Base-by-base conservation (phyloP, 192 early-diverging fungal species). In the Coemansia sp. region DNA sequence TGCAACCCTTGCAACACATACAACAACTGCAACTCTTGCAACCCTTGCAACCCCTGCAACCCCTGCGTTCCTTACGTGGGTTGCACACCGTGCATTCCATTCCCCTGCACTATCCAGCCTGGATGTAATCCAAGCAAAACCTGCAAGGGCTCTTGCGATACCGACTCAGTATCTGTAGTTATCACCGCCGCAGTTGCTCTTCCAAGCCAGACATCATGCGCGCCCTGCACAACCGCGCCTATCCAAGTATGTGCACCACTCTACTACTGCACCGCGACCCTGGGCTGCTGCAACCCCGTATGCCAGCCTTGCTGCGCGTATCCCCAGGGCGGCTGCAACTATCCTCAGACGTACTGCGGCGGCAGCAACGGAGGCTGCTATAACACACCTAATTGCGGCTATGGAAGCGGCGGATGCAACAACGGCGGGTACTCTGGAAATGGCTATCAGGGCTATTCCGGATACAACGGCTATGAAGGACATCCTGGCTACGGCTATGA, bases 131-230 rank as follows among this genome's bases (percentile, higher is more conserved):
- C 34, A 32, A 39, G 4, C 55, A 29, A 36, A 9, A 36, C 18
- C 28, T 36, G 55, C 55, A 29, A 56, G 8, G 19, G 35, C 6
- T 32, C 23, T 3, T 56, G 32, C 34, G 34, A 39, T 18, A 36
- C 19, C 19, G 55, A 56, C 34, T 20, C 32, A 11, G 55, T 56
- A 16, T 56, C 34, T 4, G 34, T 56, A 1, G 34, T 56, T 19
- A 39, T 56, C 19, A 56, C 32, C 8, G 55, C 55, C 18, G 34
- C 29, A 19, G 34, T 56, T 56, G 55, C 55, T 19, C 32, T 56
- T 34, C 55, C 55, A 8, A 56, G 24, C 22, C 52, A 34, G 13
- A 18, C 32, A 4, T 56, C 55, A 0, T 56, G 29, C 18, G 10
- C 34, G 3, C 34, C 13, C 1, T 36, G 32, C 6, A 20, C 34